Percentiles rank a stretch among this genome's conserved stretches.
phyloP scores from a whole-genome alignment of 441 rosid species.

The Mallotus japonicus region DNA sequence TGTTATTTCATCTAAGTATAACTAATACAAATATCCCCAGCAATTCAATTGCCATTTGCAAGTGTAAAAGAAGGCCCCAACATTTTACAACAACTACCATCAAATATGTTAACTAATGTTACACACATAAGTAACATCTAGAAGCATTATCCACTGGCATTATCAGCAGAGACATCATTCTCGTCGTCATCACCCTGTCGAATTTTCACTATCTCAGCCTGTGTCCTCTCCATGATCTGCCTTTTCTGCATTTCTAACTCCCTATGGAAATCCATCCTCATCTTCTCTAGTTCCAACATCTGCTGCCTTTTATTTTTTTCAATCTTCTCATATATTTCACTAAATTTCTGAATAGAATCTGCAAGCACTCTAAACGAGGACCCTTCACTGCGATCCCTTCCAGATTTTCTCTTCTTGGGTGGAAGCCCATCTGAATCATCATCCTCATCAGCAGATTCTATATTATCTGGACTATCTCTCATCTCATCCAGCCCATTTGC shows the following conservation, averaged over 20 bases:
- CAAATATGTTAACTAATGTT: conserved; percentile 15
- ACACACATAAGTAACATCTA: neutral
- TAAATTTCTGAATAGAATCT: conserved; percentile 70
- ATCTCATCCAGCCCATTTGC: conserved; percentile 79
- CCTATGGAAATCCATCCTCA: conserved; percentile 85
- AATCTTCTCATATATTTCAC: conserved; percentile 83
- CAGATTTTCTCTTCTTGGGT: conserved; percentile 58
- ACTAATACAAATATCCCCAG: conserved; percentile 24
- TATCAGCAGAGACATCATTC: conserved; percentile 51
- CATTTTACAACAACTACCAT: conserved; percentile 33
- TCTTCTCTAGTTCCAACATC: conserved; percentile 83
- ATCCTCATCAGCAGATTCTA: conserved; percentile 53
- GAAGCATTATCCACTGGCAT: conserved; percentile 48
- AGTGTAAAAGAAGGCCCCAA: conserved; percentile 20
- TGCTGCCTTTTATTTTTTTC: conserved; percentile 76
- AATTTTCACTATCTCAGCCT: conserved; percentile 70
- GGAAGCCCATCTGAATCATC: conserved; percentile 70
- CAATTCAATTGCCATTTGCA: conserved; percentile 26
- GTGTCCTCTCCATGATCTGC: conserved; percentile 78
- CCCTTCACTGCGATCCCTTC: conserved; percentile 50
- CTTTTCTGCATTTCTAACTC: conserved; percentile 85
- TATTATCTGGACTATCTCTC: conserved; percentile 86
- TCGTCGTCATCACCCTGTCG: conserved; percentile 45
- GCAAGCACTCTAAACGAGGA: conserved; percentile 69
- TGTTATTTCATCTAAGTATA: conserved; percentile 21